Evolutionary conservation across 1,284 basidiomycete species (phyloP).

Genomic region (Chalciporus sp.): DNA sequence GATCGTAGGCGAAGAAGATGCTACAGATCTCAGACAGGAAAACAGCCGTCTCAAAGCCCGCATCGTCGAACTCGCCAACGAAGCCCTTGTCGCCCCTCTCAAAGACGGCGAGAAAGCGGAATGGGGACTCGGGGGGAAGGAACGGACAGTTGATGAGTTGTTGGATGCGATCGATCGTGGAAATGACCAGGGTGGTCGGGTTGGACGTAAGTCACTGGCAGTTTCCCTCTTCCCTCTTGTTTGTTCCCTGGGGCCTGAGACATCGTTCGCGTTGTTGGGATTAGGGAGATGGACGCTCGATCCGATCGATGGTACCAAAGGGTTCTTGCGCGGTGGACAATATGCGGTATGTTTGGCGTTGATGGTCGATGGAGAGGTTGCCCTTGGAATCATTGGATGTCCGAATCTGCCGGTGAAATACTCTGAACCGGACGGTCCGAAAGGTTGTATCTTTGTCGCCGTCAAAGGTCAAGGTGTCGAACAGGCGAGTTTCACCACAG

Average conservation of each 20-base stretch:
- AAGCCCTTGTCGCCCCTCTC: constrained; percentile 67
- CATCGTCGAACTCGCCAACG: constrained; percentile 84
- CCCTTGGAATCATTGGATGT: constrained; percentile 93
- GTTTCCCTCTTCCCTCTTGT: too few relatives aligned
- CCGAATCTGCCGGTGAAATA: constrained; percentile 81
- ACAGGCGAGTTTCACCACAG: constrained; percentile 50
- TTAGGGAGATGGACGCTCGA: constrained; percentile 89
- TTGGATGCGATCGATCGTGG: constrained; percentile 88
- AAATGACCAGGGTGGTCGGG: constrained; percentile 73
- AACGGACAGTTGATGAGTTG: constrained; percentile 59
- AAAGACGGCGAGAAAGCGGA: constrained; percentile 49
- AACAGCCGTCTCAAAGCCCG: constrained; percentile 60
- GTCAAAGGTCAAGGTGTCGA: constrained; percentile 81
- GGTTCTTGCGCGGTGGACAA: constrained; percentile 95
- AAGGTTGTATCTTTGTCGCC: constrained; percentile 84
- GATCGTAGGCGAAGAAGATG: constrained; percentile 97
- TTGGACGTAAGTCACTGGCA: constrained; percentile 75
- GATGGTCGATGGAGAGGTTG: constrained; percentile 81
- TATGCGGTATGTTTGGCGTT: constrained; percentile 96
- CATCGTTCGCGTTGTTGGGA: constrained; percentile 2
- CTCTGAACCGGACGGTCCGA: constrained; percentile 57
- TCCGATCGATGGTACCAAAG: constrained; percentile 92
- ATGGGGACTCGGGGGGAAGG: constrained; percentile 67
- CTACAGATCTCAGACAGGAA: constrained; percentile 71
- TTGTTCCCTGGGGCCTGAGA: background rate